These are phyloP conservation scores for Solanum peruvianum DNA, from an alignment of 257 asterid genomes.

Conservation along the genomic window DNA sequence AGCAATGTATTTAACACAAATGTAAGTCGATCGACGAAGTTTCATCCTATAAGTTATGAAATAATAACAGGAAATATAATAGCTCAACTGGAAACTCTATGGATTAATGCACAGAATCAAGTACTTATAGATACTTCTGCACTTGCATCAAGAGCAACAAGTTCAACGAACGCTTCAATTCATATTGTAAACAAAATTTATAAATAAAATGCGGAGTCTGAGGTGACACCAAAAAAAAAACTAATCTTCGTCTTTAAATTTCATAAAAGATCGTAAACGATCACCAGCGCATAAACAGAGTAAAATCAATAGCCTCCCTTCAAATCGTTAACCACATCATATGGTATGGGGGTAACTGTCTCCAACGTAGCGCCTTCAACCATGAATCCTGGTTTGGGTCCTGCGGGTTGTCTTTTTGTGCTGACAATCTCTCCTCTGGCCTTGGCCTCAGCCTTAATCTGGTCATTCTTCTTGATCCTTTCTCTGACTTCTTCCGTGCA, in stretches of 20 bases:
- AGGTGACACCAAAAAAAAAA: background rate
- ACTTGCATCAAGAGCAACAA: background rate
- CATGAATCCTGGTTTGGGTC: constrained; percentile 87
- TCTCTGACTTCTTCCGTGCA: constrained; percentile 49
- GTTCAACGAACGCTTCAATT: background rate
- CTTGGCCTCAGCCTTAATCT: constrained; percentile 57
- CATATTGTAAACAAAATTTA: background rate
- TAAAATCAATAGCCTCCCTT: constrained; percentile 3
- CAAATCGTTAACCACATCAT: constrained; percentile 5
- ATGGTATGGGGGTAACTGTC: constrained; percentile 85
- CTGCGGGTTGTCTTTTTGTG: constrained; percentile 73
- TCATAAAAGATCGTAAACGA: background rate
- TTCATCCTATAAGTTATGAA: background rate
- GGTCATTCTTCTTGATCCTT: constrained; percentile 52
- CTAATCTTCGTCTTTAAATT: background rate
- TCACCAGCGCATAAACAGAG: background rate
- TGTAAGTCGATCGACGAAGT: background rate
- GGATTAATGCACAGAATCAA: background rate
- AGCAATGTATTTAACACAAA: background rate
- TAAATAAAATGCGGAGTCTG: background rate
- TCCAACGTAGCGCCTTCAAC: constrained; percentile 63
- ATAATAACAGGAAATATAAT: background rate
- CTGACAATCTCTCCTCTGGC: constrained; percentile 59
- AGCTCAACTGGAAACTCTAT: background rate
- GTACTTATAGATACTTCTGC: background rate